Percentiles rank a stretch among this genome's conserved stretches.
Conservation (phyloP, 2,329 filamentous ascomycete species). For the Gaeumannomyces sp. region DNA sequence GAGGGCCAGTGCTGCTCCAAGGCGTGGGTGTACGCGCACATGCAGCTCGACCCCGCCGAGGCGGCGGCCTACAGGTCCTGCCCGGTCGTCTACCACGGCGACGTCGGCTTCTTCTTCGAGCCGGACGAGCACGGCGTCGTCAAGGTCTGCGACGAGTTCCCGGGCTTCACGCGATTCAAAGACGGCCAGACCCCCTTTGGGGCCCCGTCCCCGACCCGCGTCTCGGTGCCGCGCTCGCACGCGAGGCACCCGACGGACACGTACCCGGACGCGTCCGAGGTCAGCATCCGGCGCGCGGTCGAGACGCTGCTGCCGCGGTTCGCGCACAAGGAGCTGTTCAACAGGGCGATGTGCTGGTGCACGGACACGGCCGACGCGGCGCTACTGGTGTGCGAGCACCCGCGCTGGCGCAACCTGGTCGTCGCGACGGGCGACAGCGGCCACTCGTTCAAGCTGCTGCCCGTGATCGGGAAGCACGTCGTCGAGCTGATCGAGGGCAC, state of each 20-base stretch:
- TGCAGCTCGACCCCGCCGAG: constrained; percentile 34
- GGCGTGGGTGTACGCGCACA: constrained; percentile 41
- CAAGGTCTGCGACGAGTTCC: constrained; percentile 33
- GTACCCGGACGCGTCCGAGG: constrained; percentile 24
- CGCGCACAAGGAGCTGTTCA: too few relatives aligned
- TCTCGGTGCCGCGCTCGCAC: constrained; percentile 30
- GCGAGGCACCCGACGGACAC: constrained; percentile 31
- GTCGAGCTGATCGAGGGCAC: too few relatives aligned
- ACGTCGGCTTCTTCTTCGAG: constrained; percentile 44
- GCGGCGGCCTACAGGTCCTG: constrained; percentile 32
- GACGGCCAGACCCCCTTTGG: constrained; percentile 26
- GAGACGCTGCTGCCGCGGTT: too few relatives aligned
- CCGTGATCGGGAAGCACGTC: too few relatives aligned
- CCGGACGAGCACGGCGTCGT: constrained; percentile 33
- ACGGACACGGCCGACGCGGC: constrained; percentile 8
- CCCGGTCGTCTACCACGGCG: constrained; percentile 40
- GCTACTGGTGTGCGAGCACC: constrained; percentile 30
- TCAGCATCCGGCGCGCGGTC: too few relatives aligned
- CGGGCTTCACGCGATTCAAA: constrained; percentile 32
- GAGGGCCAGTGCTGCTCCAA: constrained; percentile 32
- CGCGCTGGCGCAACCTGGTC: constrained; percentile 40
- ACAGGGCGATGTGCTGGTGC: too few relatives aligned
- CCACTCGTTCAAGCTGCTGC: constrained; percentile 57
- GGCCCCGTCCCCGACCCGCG: constrained; percentile 19
- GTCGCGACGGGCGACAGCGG: constrained; percentile 53